These are phyloP conservation scores for Arthromyces matolae DNA, from an alignment of 768 basidiomycete genomes.

Conservation along the genomic window DNA sequence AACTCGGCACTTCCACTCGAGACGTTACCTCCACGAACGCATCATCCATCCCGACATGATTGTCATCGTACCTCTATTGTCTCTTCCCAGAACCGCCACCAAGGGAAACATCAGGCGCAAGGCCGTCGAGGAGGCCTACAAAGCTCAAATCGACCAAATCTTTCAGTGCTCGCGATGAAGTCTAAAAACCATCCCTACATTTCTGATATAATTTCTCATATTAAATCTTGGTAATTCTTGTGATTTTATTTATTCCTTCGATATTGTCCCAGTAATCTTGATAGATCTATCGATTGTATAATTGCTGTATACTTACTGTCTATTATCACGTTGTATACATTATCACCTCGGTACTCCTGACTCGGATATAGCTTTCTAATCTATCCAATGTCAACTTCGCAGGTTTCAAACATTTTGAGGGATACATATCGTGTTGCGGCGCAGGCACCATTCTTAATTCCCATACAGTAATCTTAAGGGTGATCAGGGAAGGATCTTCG, in stretches of 20 bases:
- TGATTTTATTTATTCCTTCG: no score
- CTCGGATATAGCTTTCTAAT: no score
- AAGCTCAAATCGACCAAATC: constrained; percentile 52
- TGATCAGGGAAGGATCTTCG: no score
- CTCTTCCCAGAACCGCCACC: constrained; percentile 73
- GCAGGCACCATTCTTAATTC: no score
- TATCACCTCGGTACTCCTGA: background rate
- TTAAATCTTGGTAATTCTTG: background rate
- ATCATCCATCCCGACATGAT: constrained; percentile 64
- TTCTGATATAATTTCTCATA: background rate
- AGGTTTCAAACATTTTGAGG: no score
- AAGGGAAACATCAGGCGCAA: constrained; percentile 80
- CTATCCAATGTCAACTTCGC: no score
- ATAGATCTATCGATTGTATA: constrained; percentile 4
- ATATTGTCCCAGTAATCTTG: background rate
- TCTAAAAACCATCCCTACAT: background rate
- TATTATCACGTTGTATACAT: constrained; percentile 1
- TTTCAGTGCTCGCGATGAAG: constrained; percentile 30
- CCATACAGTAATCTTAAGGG: no score
- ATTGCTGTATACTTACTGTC: constrained; percentile 3
- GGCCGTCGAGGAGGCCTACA: constrained; percentile 69
- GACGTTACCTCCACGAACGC: constrained; percentile 77
- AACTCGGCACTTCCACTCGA: constrained; percentile 67
- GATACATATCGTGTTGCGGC: background rate
- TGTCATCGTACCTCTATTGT: constrained; percentile 59